A percentile compares a stretch with the other conserved stretches of the same genome.
phyloP scores from a whole-genome alignment of 2,329 filamentous ascomycete genomes.

The Aspergillus pseudonomiae region DNA sequence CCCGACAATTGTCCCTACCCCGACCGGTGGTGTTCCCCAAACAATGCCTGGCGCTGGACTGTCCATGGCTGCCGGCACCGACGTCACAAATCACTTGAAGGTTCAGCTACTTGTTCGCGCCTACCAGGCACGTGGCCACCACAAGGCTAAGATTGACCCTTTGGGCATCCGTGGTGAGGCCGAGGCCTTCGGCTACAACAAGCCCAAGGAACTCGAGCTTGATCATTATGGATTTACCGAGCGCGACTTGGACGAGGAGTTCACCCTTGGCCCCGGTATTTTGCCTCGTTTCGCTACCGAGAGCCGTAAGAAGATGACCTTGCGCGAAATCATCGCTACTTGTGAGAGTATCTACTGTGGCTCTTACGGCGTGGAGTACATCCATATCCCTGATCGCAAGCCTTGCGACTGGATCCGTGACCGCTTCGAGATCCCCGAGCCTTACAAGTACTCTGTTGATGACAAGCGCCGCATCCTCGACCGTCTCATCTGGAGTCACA shows the following conservation, averaged over 20 bases:
- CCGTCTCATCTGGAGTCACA: slow-evolving; percentile 97
- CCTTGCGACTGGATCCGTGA: slow-evolving; percentile 98
- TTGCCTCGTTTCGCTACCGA: slow-evolving; percentile 90
- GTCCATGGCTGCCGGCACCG: slow-evolving; percentile 69
- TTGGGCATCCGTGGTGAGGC: slow-evolving; percentile 88
- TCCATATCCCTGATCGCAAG: slow-evolving; percentile 95
- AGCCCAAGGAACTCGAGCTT: slow-evolving; percentile 88
- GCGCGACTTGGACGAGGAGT: slow-evolving; percentile 89
- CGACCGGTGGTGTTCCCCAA: slow-evolving; percentile 75
- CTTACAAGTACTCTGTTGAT: slow-evolving; percentile 96
- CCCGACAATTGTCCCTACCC: slow-evolving; percentile 83
- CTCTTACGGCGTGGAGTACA: slow-evolving; percentile 97
- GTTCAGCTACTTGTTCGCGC: slow-evolving; percentile 95
- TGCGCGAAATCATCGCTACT: slow-evolving; percentile 88
- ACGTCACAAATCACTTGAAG: slow-evolving; percentile 95
- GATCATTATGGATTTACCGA: slow-evolving; percentile 95
- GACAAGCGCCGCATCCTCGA: slow-evolving; percentile 98
- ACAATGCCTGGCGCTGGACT: slow-evolving; percentile 71
- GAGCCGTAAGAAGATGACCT: slow-evolving; percentile 89
- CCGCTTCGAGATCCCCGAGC: slow-evolving; percentile 87
- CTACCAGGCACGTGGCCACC: slow-evolving; percentile 96
- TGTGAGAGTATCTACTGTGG: slow-evolving; percentile 97
- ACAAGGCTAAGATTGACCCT: slow-evolving; percentile 97
- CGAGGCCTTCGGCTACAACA: slow-evolving; percentile 80
- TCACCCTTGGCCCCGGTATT: slow-evolving; percentile 90